A percentile compares a stretch with the other conserved stretches of the same genome.
Evolutionary conservation across 2,329 filamentous ascomycete species (phyloP).

Genomic region (Nectriaceae sp.): DNA sequence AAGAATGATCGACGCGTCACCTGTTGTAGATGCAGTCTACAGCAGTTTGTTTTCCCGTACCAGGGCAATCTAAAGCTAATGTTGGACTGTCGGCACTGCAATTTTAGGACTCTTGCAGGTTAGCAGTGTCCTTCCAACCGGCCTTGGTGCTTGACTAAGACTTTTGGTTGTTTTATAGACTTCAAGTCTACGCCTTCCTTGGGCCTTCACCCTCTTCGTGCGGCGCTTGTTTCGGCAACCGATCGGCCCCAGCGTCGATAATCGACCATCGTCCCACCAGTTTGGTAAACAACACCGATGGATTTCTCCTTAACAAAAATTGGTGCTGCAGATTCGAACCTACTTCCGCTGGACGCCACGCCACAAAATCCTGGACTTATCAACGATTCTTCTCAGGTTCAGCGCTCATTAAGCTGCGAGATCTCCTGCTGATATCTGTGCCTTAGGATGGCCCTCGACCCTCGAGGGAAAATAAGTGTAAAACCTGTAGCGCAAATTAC

Average conservation of each 20-base stretch:
- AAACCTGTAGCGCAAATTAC: constrained; percentile 8
- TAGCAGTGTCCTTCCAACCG: constrained; percentile 31
- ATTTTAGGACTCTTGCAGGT: constrained; percentile 52
- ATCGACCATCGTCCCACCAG: constrained; percentile 12
- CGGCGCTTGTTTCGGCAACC: constrained; percentile 19
- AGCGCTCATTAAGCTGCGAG: constrained; percentile 29
- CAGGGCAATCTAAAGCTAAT: constrained; percentile 75
- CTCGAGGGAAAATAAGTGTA: constrained; percentile 16
- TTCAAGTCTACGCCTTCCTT: constrained; percentile 27
- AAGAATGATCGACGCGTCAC: constrained; percentile 88
- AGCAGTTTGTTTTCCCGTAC: constrained; percentile 91
- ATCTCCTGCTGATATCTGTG: constrained; percentile 32
- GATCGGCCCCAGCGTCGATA: constrained; percentile 19
- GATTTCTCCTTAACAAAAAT: constrained; percentile 23
- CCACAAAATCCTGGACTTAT: constrained; percentile 14
- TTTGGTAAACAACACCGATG: constrained; percentile 2
- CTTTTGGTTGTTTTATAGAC: constrained; percentile 28
- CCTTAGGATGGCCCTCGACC: constrained; percentile 30
- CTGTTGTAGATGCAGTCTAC: constrained; percentile 98
- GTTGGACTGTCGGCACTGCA: constrained; percentile 43
- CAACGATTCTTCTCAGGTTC: constrained; percentile 26
- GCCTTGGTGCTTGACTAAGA: constrained; percentile 29
- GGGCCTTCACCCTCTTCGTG: constrained; percentile 14
- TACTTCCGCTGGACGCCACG: constrained; percentile 16
- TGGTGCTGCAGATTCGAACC: constrained; percentile 28